Percentiles rank a stretch among this genome's conserved stretches.
Evolutionary conservation across 1,284 basidiomycete species (phyloP).

Genomic region (Puccinia hordei): DNA sequence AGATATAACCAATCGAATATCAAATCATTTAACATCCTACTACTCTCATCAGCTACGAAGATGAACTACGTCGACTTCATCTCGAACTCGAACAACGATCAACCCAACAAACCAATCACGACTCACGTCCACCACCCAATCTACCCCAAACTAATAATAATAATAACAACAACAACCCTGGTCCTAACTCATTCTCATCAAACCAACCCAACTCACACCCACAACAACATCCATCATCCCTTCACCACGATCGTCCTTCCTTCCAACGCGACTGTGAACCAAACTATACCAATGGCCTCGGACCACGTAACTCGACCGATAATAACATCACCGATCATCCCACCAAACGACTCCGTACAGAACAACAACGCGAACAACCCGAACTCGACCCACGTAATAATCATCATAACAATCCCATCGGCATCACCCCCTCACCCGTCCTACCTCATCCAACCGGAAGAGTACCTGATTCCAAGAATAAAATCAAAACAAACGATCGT

Average conservation of each 20-base stretch:
- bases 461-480: constrained; percentile 36
- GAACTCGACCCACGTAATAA: constrained; percentile 34
- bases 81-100: constrained; percentile 43
- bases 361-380: constrained; percentile 18
- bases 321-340: constrained; percentile 31
- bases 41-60: constrained; percentile 38
- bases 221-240: not conserved
- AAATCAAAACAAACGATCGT: constrained; percentile 43
- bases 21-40: not conserved
- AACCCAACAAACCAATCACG: constrained; percentile 28
- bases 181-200: not conserved
- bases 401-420: not conserved
- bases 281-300: not conserved
- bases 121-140: constrained; percentile 26
- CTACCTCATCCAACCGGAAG: constrained; percentile 34
- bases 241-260: not conserved
- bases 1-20: not conserved
- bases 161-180: not conserved
- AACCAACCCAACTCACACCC: not conserved
- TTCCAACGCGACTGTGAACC: constrained; percentile 18
- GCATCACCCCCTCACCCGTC: constrained; percentile 20
- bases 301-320: not conserved
- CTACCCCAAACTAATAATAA: constrained; percentile 7
- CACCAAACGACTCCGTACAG: constrained; percentile 37
- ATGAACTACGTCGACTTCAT: constrained; percentile 43